A percentile compares a stretch with the other conserved stretches of the same genome.
Conservation (phyloP, 805 yeast species). For the Yarrowia bubula region DNA sequence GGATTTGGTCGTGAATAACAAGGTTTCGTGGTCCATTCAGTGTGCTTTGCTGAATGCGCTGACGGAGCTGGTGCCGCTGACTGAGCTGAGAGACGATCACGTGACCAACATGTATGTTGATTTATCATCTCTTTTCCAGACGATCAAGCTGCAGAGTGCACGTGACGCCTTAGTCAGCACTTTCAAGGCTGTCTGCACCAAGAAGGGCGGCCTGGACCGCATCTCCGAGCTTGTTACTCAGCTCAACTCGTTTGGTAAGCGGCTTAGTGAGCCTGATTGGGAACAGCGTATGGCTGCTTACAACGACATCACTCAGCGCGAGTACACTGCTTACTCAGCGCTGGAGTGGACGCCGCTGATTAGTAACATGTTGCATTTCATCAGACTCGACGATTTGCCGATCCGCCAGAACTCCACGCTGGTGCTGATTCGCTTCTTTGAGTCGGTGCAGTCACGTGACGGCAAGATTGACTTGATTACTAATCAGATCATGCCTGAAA, state of each 20-base stretch:
- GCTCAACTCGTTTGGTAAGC: constrained; percentile 61
- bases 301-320: constrained; percentile 57
- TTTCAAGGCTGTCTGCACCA: constrained; percentile 56
- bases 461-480: constrained; percentile 40
- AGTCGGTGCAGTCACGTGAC: constrained; percentile 45
- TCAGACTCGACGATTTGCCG: constrained; percentile 78
- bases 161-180: constrained; percentile 61
- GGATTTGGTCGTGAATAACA: constrained; percentile 52
- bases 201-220: constrained; percentile 44
- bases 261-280: constrained; percentile 76
- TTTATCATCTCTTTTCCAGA: constrained; percentile 57
- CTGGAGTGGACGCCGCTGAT: constrained; percentile 79
- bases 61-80: constrained; percentile 50
- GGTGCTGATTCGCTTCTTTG: constrained; percentile 62
- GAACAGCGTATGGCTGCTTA: constrained; percentile 70
- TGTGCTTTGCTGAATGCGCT: constrained; percentile 57
- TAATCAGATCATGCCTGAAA: constrained; percentile 56
- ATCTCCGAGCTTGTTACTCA: constrained; percentile 58
- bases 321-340: constrained; percentile 46
- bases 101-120: constrained; percentile 43
- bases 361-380: constrained; percentile 62
- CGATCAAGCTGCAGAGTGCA: constrained; percentile 57
- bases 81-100: constrained; percentile 29
- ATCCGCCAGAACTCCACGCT: constrained; percentile 74
- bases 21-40: constrained; percentile 43